phyloP scores from a whole-genome alignment of 1,284 basidiomycete species.

The Exsudoporus floridanus region DNA sequence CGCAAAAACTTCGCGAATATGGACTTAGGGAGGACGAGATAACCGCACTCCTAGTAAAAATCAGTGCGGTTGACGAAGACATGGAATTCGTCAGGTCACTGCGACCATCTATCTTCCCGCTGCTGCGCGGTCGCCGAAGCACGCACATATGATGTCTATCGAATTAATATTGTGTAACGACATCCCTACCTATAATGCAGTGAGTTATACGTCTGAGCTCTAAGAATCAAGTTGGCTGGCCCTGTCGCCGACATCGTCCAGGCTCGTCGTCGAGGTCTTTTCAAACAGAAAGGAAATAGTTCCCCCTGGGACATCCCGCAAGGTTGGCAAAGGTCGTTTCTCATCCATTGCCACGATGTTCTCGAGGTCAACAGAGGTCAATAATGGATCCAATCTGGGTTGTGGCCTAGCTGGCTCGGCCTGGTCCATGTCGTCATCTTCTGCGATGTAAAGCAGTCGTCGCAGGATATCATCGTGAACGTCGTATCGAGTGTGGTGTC shows the following conservation, averaged over 20 bases:
- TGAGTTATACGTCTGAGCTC: neutral
- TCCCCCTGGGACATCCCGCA: constrained; percentile 58
- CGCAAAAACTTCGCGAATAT: constrained; percentile 31
- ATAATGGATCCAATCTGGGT: constrained; percentile 38
- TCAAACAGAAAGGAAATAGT: constrained; percentile 73
- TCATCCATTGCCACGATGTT: constrained; percentile 41
- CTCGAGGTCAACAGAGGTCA: constrained; percentile 47
- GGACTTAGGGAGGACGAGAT: constrained; percentile 30
- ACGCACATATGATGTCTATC: constrained; percentile 8
- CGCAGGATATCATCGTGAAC: constrained; percentile 66
- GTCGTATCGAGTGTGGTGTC: constrained; percentile 41
- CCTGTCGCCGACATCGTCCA: constrained; percentile 5
- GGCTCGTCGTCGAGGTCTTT: constrained; percentile 40
- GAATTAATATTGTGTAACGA: constrained; percentile 8
- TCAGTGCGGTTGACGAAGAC: constrained; percentile 25
- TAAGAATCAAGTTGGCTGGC: neutral
- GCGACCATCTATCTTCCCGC: constrained; percentile 8
- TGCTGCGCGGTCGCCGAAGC: constrained; percentile 14
- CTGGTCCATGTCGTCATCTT: constrained; percentile 13
- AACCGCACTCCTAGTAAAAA: constrained; percentile 19
- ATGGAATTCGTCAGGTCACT: constrained; percentile 13
- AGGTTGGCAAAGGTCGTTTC: constrained; percentile 25
- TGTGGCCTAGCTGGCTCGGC: constrained; percentile 15
- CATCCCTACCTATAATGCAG: neutral
- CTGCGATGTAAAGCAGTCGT: constrained; percentile 41